These are phyloP conservation scores for Filobasidium floriforme DNA, from an alignment of 768 basidiomycete species.

Conservation along the genomic window DNA sequence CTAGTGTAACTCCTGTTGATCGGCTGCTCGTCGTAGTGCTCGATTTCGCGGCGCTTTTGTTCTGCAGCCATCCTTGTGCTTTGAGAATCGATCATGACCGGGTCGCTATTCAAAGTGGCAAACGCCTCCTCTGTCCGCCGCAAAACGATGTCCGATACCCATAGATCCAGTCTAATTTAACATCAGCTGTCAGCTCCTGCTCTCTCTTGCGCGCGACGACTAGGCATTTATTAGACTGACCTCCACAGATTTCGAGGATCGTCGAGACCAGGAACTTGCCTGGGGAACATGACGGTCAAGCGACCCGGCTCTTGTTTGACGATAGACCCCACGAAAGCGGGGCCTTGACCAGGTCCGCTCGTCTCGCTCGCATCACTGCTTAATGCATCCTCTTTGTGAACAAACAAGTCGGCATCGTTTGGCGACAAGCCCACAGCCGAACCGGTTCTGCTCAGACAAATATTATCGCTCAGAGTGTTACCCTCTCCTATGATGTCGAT, in stretches of 20 bases:
- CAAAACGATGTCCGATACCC: constrained; percentile 58
- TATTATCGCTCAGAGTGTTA: not conserved
- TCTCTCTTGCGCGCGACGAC: not conserved
- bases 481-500: too few relatives aligned
- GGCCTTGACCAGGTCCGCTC: too few relatives aligned
- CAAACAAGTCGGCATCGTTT: constrained; percentile 53
- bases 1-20: not conserved
- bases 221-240: constrained; percentile 25
- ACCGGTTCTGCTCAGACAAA: constrained; percentile 54
- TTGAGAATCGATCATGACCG: constrained; percentile 38
- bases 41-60: not conserved
- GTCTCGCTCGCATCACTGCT: too few relatives aligned
- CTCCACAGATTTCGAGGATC: constrained; percentile 29
- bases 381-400: constrained; percentile 45
- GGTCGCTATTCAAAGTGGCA: constrained; percentile 54
- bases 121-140: constrained; percentile 67
- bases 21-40: not conserved
- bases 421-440: constrained; percentile 59
- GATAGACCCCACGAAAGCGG: constrained; percentile 24
- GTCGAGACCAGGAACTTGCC: constrained; percentile 17
- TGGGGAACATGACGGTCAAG: constrained; percentile 28
- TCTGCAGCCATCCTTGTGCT: constrained; percentile 13
- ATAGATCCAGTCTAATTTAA: constrained; percentile 58
- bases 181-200: not conserved
- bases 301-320: constrained; percentile 24